Evolutionary conservation across 495 filamentous ascomycete genomes (phyloP), one percentile per base, ranked within the genome.

Genomic region (Barbatosphaeria neglecta): DNA sequence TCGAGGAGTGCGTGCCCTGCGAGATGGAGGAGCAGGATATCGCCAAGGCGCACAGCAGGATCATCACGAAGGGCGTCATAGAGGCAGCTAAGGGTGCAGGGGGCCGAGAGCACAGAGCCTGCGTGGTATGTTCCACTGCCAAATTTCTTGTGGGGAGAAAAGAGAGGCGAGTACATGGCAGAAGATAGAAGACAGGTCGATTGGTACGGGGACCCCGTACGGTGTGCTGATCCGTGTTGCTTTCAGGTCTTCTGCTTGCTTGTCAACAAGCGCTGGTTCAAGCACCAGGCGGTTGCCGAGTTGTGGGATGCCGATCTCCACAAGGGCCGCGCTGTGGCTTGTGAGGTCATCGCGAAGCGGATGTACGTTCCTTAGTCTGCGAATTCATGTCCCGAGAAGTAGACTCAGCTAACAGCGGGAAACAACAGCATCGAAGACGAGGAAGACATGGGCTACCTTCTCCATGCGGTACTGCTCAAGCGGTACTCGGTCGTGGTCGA

Each of bases 291-390:
- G 10, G 47, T 72, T 17, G 60, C 82, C 18, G 92, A 97, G 69
- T 77, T 95, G 7, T 97, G 88, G 83, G 89, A 98, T 62, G 80
- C 90, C 3, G 84, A 87, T 42, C 69, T 98, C 33, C 88, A 94
- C 58, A 61, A 81, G 42, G 69, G 84, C 19, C 76, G 90, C 17
- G 88, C 87, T 7, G 64, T 76, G 16, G 90, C 93, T n/a, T 92
- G 86, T 60, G 92, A 97, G 63, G 79, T 95, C 35, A 84, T 98
- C 45, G 88, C 93, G n/a, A 98, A 96, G 71, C 72, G 73, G 33
- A 81, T 96, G 81, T 81, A 57, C 37, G 22, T 28, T 37, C 38
- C 11, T 2, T 11, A 20, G 15, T 6, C 22, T 4, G 8, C 46
- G 18, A 48, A 35, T 27, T 22, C 3, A 53, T 31, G 15, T 39